Evolutionary conservation across 2,329 filamentous ascomycete species (phyloP), one percentile per base, ranked within the genome.

Genomic region (Trichoderma oligosporum): DNA sequence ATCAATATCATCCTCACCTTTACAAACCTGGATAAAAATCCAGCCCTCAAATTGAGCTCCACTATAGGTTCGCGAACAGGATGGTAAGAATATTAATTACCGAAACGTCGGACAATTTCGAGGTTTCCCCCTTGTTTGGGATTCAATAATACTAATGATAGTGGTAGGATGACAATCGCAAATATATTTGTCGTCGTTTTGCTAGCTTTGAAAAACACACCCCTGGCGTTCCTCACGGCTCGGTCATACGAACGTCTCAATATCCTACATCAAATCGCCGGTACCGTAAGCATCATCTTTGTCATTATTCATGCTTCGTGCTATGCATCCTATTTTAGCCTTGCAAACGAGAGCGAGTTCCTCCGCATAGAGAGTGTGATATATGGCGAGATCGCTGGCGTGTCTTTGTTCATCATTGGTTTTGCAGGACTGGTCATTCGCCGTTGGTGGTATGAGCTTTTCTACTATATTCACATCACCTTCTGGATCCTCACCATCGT

Each of bases 231-330:
- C 58, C 61, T 85, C 9, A 78, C 78, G 1, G 70, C 75, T 1
- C 80, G 78, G 63, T 83, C 81, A 4, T 82, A 85, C 65, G 82
- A 85, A 59, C 75, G 79, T 18, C 75, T 85, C 51, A 84, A 83
- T 62, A 73, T 78, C 47, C 72, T 85, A 2, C 82, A 85, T 62
- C 78, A 78, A 57, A 69, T 80, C 16, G 74, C 76, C 4, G 82
- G 82, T 2, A 80, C 77, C 61, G 74, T 73, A 6, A 77, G 78
- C 16, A 72, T 83, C 24, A 56, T 72, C 31, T 71, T 73, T 31
- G 67, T 77, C 57, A 65, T 81, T 14, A 58, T 81, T 2, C 82
- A 84, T 55, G 73, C 68, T 2, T 69, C 68, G 20, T 64, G 73
- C 22, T 80, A 82, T 60, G 68, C 73, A 1, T 65, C 69, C 4